These are phyloP conservation scores for Fusarium brevicatenulatum DNA, from an alignment of 2,329 filamentous ascomycete species.

Conservation along the genomic window DNA sequence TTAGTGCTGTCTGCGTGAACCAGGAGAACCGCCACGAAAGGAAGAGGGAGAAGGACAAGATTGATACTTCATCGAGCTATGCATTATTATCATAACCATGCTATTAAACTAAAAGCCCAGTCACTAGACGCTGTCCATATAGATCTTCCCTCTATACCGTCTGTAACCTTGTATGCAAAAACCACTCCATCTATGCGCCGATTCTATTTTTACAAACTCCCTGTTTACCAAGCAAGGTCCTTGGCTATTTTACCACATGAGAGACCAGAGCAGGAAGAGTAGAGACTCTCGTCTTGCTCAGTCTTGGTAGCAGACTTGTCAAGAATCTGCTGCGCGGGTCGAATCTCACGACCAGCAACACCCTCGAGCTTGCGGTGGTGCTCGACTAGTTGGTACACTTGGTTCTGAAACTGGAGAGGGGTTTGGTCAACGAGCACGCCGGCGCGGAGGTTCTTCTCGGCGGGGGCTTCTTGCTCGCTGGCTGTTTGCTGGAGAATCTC, in stretches of 20 bases:
- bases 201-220: conserved; percentile 19
- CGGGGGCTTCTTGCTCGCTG: conserved; percentile 22
- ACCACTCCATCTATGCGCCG: background rate
- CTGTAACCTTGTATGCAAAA: background rate
- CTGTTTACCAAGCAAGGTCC: conserved; percentile 21
- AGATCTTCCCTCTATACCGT: background rate
- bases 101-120: background rate
- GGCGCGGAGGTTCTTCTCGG: conserved; percentile 15
- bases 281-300: conserved; percentile 29
- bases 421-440: conserved; percentile 17
- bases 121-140: background rate
- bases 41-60: background rate
- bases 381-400: conserved; percentile 30
- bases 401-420: conserved; percentile 27
- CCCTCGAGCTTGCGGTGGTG: conserved; percentile 31
- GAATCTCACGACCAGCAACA: conserved; percentile 16
- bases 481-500: conserved; percentile 18
- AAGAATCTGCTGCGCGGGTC: conserved; percentile 30
- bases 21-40: no score
- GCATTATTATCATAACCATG: background rate
- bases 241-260: conserved; percentile 28
- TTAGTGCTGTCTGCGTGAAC: background rate
- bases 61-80: background rate
- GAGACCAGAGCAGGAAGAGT: conserved; percentile 24
- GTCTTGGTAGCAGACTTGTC: conserved; percentile 24